Percentiles rank a stretch among this genome's conserved stretches.
These are phyloP conservation scores for Gossypium arboreum DNA, from an alignment of 345 rosid species.

Conservation along the genomic window DNA sequence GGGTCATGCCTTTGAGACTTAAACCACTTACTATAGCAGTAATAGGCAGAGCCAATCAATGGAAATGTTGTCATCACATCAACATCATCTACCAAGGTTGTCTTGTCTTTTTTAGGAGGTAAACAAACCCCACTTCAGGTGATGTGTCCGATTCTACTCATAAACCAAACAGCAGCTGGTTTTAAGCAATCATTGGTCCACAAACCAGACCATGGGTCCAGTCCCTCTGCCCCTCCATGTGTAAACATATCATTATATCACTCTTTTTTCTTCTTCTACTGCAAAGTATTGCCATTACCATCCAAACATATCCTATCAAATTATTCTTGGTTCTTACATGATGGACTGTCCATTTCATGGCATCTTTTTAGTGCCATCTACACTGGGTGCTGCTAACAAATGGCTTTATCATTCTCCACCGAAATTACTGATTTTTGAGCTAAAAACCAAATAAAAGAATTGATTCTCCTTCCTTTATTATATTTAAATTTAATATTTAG, in stretches of 20 bases:
- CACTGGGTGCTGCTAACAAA: constrained; percentile 13
- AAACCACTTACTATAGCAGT: too few relatives aligned
- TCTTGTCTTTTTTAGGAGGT: constrained; percentile 14
- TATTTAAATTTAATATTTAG: too few relatives aligned
- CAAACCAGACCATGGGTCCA: constrained; percentile 8
- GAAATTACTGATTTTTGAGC: not conserved
- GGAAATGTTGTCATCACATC: not conserved
- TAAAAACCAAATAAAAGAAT: too few relatives aligned
- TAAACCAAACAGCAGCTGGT: constrained; percentile 6
- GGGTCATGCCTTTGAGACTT: not conserved
- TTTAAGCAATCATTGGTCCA: constrained; percentile 21
- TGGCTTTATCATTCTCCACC: constrained; percentile 1
- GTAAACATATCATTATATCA: not conserved
- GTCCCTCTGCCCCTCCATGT: constrained; percentile 11
- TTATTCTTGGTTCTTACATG: not conserved
- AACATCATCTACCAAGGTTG: constrained; percentile 9
- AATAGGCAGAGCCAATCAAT: not conserved
- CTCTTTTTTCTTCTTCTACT: not conserved
- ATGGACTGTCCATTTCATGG: constrained; percentile 18
- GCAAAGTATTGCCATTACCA: not conserved
- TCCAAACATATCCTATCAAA: constrained; percentile 15
- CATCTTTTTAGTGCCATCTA: not conserved
- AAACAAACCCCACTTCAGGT: constrained; percentile 20
- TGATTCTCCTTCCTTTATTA: too few relatives aligned
- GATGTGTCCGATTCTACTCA: constrained; percentile 11